Evolutionary conservation across 2,329 filamentous ascomycete species (phyloP).

Genomic region (Ophiostoma piceae): DNA sequence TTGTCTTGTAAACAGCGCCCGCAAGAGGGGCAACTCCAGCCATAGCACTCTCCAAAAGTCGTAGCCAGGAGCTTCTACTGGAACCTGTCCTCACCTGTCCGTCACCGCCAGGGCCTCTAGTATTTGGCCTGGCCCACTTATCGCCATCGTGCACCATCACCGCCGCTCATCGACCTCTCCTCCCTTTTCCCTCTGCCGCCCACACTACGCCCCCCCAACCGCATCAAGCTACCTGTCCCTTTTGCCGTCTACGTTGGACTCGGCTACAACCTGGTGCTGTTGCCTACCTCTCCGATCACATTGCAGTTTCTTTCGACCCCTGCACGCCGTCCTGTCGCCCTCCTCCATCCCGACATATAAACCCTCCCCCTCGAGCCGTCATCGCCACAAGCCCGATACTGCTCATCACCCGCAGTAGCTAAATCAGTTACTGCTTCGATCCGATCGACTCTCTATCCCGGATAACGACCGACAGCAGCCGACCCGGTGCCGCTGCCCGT

Average conservation of each 20-base stretch:
- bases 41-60: not conserved
- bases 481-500: not conserved
- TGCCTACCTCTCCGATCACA: too few species aligned
- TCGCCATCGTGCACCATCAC: conserved; percentile 22
- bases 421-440: not conserved
- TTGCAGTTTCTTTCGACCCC: not conserved
- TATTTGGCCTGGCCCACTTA: conserved; percentile 15
- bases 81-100: conserved; percentile 16
- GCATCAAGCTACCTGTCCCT: conserved; percentile 20
- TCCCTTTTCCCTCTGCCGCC: conserved; percentile 17
- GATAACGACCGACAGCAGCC: not conserved
- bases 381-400: not conserved
- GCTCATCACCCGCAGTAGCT: not conserved
- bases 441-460: not conserved
- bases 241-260: conserved; percentile 15
- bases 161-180: conserved; percentile 16
- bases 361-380: not conserved
- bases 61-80: not conserved
- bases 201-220: conserved; percentile 9
- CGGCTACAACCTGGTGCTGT: conserved; percentile 14
- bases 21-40: not conserved
- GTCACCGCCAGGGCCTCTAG: conserved; percentile 4
- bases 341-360: not conserved
- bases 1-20: conserved; percentile 15
- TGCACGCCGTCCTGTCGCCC: not conserved